phyloP scores from a whole-genome alignment of 1,284 basidiomycete species.

The Moniliophthora roreri region DNA sequence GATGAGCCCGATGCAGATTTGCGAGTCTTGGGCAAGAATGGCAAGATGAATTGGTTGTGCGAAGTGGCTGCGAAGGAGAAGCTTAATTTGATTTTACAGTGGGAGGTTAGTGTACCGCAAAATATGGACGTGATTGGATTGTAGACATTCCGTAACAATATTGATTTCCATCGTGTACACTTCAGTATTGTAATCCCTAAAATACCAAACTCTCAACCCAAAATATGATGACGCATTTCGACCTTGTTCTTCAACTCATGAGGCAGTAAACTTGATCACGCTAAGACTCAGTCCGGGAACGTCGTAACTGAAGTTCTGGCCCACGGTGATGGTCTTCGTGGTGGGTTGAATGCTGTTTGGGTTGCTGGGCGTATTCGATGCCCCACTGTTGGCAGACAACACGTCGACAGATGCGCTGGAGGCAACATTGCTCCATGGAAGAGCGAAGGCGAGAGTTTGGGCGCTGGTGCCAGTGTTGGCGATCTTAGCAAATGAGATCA shows the following conservation, averaged over 20 bases:
- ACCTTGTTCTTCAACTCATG: background rate
- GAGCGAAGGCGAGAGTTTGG: conserved; percentile 45
- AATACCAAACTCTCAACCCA: too few species aligned
- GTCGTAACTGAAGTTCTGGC: conserved; percentile 51
- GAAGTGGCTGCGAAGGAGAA: conserved; percentile 12
- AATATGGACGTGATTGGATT: too few species aligned
- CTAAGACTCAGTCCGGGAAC: conserved; percentile 60
- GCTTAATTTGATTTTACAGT: conserved; percentile 11
- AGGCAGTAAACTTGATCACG: conserved; percentile 40
- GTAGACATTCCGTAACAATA: too few species aligned
- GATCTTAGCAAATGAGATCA: conserved; percentile 34
- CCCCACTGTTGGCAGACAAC: conserved; percentile 44
- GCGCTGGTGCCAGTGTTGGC: conserved; percentile 47
- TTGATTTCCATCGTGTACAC: too few species aligned
- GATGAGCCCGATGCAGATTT: conserved; percentile 11
- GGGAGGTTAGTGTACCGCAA: conserved; percentile 7
- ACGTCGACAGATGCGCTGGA: conserved; percentile 42
- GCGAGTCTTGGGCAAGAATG: conserved; percentile 11
- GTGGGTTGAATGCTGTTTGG: conserved; percentile 48
- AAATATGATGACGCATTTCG: too few species aligned
- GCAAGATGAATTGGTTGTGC: conserved; percentile 14
- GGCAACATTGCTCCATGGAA: conserved; percentile 53
- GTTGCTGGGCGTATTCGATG: conserved; percentile 53
- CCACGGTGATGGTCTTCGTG: conserved; percentile 43
- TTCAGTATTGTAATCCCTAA: too few species aligned